A percentile compares a stretch with the other conserved stretches of the same genome.
Conservation (phyloP, 345 rosid species). For the Euphorbia pulcherrima region DNA sequence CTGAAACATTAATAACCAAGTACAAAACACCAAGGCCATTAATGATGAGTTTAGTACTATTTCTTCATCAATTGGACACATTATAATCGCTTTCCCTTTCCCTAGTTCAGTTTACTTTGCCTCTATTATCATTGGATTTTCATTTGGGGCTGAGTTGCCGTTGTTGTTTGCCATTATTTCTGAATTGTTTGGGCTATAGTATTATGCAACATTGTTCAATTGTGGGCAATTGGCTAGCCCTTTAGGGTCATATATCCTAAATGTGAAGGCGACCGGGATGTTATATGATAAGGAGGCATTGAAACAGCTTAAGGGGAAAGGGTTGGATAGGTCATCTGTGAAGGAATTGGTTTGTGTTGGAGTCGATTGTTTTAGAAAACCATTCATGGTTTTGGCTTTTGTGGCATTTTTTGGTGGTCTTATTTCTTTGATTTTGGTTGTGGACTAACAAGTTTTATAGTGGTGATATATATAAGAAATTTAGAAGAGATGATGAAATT, state of each 20-base stretch:
- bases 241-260: constrained; percentile 73
- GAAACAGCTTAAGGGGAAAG: constrained; percentile 45
- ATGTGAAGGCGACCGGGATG: constrained; percentile 62
- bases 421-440: constrained; percentile 53
- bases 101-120: constrained; percentile 67
- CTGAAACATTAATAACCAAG: constrained; percentile 50
- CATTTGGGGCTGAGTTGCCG: constrained; percentile 78
- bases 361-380: constrained; percentile 45
- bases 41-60: constrained; percentile 65
- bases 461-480: constrained; percentile 79
- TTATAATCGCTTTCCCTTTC: constrained; percentile 66
- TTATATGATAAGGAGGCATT: constrained; percentile 64
- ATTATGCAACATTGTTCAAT: constrained; percentile 89
- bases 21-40: constrained; percentile 68
- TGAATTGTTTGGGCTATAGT: constrained; percentile 82
- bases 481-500: constrained; percentile 27
- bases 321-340: constrained; percentile 46
- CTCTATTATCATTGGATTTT: constrained; percentile 69
- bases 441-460: constrained; percentile 71
- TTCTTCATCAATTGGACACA: constrained; percentile 58
- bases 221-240: constrained; percentile 88
- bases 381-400: constrained; percentile 49
- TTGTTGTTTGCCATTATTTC: constrained; percentile 73
- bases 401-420: constrained; percentile 62
- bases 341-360: constrained; percentile 72